Conservation (phyloP, 306 rosid genomes). For the Cicer chorassanicum region DNA sequence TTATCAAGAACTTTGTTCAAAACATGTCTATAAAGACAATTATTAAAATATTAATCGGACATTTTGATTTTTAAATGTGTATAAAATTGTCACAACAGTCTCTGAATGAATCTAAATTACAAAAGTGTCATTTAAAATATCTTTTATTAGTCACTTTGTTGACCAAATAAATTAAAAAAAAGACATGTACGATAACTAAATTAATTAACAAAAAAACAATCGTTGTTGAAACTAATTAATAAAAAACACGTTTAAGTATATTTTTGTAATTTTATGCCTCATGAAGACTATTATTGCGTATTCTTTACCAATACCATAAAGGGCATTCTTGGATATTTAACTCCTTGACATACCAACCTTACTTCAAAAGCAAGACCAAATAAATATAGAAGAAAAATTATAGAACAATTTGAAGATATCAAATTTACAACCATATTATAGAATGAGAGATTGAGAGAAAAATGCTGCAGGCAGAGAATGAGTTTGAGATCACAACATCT, state of each 20-base stretch:
- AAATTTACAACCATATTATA: conserved; percentile 33
- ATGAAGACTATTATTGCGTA: background rate
- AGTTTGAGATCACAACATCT: conserved; percentile 53
- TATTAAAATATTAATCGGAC: background rate
- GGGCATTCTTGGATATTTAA: conserved; percentile 46
- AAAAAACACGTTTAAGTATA: background rate
- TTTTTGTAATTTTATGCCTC: background rate
- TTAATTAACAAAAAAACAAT: background rate
- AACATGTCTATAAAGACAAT: conserved; percentile 29
- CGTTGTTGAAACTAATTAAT: background rate
- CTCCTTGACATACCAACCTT: conserved; percentile 55
- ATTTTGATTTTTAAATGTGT: background rate
- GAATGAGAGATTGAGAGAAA: conserved; percentile 40
- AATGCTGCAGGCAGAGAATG: conserved; percentile 60
- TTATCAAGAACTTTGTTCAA: conserved; percentile 33
- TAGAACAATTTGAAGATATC: conserved; percentile 23
- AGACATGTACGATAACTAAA: background rate
- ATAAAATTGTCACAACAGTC: background rate
- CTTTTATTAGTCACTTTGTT: background rate
- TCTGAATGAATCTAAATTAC: background rate
- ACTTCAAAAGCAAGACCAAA: conserved; percentile 59
- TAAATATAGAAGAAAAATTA: conserved; percentile 40
- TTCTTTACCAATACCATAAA: background rate
- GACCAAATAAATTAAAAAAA: background rate
- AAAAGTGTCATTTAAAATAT: background rate